Base-by-base conservation (phyloP, 768 basidiomycete species). In the Candolleomyces efflorescens region DNA sequence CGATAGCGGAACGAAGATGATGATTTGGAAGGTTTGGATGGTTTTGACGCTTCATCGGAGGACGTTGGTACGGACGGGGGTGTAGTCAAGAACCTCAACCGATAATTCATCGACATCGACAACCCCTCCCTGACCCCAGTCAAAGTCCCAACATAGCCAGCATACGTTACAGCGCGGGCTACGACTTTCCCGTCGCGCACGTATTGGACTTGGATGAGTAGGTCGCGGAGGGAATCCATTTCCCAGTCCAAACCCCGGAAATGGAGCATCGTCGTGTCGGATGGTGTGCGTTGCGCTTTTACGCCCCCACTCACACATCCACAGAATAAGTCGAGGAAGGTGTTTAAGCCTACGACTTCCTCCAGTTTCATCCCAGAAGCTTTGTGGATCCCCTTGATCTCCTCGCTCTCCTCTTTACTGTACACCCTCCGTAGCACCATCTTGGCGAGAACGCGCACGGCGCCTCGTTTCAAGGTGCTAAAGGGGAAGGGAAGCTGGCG, bases 221-320 rank as follows among this genome's bases (percentile, higher is more conserved):
- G 56, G 24, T 67, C 62, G 27, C 74, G 65, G 41, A 76, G 62
- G 27, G 66, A 61, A 12, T 74, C 72, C 73, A 74, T 76, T 3
- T 65, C 68, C 74, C 75, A 75, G 61, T 75, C 73, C 32, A 76
- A 61, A 24, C 68, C 68, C 12, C 75, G 68, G 59, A 76, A 74
- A 59, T 76, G 75, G 1, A 75, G 55, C 18, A 76, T 68, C 38
- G 65, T 64, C 18, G 52, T 56, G 10, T 49, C 59, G 36, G 18
- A 22, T 48, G n/a, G 32, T 5, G 13, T 27, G 1, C 36, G 10
- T 20, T 20, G 37, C 4, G 36, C 56, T 43, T 39, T 50, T 12
- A 65, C 70, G 12, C 73, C 74, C 1, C 74, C 73, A 58, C 75
- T 75, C 36, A 70, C 68, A 62, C 75, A 76, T 2, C 73, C 75